These are phyloP conservation scores for Vanilla planifolia DNA, from an alignment of 106 monocot genomes.

Conservation along the genomic window DNA sequence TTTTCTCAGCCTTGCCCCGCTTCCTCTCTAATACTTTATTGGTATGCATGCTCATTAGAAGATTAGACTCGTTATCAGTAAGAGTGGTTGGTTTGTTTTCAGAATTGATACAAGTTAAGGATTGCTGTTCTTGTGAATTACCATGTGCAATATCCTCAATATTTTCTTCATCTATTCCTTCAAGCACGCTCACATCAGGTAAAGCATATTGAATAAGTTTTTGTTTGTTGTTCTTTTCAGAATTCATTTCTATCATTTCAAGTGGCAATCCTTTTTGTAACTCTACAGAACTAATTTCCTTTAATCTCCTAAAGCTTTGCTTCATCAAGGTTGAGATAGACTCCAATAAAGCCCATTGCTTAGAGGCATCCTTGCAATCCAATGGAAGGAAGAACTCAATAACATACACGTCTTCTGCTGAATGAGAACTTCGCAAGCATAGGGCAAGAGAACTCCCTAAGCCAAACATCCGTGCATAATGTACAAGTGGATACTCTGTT, in stretches of 20 bases:
- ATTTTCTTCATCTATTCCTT: constrained; percentile 4
- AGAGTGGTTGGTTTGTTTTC: constrained; percentile 13
- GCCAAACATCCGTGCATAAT: constrained; percentile 79
- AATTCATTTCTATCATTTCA: constrained; percentile 24
- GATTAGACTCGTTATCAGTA: constrained; percentile 1
- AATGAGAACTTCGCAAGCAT: constrained; percentile 50
- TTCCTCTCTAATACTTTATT: constrained; percentile 28
- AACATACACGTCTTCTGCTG: constrained; percentile 60
- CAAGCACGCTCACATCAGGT: not conserved
- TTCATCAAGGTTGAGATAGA: constrained; percentile 39
- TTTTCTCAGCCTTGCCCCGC: constrained; percentile 61
- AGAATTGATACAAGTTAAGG: constrained; percentile 9
- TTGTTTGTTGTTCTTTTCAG: constrained; percentile 14
- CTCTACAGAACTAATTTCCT: constrained; percentile 22
- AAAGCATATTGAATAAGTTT: constrained; percentile 15
- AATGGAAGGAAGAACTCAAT: constrained; percentile 83
- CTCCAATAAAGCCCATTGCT: constrained; percentile 43
- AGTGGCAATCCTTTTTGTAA: constrained; percentile 17
- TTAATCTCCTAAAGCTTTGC: constrained; percentile 40
- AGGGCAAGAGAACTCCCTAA: constrained; percentile 56
- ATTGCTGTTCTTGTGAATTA: constrained; percentile 5
- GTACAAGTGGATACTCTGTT: constrained; percentile 80
- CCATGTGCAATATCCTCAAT: not conserved
- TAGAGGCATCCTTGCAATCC: constrained; percentile 25
- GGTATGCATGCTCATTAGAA: constrained; percentile 11